Base-by-base conservation (phyloP, 108 stramenopile genomes). In the Cyclotella choctawhatcheeana region DNA sequence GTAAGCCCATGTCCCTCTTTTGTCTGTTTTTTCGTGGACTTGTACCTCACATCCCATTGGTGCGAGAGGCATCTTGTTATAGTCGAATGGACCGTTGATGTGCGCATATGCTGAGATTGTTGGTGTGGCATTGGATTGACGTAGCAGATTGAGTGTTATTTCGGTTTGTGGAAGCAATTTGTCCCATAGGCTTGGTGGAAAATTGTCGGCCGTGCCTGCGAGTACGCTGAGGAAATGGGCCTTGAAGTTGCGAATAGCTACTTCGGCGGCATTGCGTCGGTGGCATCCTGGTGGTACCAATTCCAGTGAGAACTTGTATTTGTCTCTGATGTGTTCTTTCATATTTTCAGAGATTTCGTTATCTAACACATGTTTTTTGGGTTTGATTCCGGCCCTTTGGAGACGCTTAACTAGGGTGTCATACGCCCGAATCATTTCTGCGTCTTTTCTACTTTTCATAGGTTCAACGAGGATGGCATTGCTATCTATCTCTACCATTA, bases 221-320 rank as follows among this genome's bases (percentile, higher is more conserved):
- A 87, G 65, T 25, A 65, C 67, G 32, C 81, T 69, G 54, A 86
- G 68, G 60, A 84, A 84, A 58, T 84, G 83, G 12, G 73, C 66
- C 40, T 81, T 76, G 66, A 81, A 86, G 27, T 83, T 86, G 13
- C 59, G 62, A 13, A 86, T 86, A n/a, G 84, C 84, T 24, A 68
- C 52, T 40, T 80, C 62, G 1, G 77, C 77, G 12, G 80, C 76
- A 71, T 86, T 84, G 34, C 74, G 44, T 12, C 79, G 63, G 51
- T 87, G 83, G 32, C 50, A 44, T 20, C 53, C 44, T 12, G 86
- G 76, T 64, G 86, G 81, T 0, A 68, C 76, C 12, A 82, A 48
- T 69, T 87, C 81, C n/a, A 67, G 66, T 14, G 82, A 29, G 2
- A 73, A 24, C 7, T 73, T 65, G 69, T 16, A 47, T 0, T 47